Percentiles rank a stretch among this genome's conserved stretches.
Conservation (phyloP, 192 early-diverging fungal genomes). For the Piromyces sp. region DNA sequence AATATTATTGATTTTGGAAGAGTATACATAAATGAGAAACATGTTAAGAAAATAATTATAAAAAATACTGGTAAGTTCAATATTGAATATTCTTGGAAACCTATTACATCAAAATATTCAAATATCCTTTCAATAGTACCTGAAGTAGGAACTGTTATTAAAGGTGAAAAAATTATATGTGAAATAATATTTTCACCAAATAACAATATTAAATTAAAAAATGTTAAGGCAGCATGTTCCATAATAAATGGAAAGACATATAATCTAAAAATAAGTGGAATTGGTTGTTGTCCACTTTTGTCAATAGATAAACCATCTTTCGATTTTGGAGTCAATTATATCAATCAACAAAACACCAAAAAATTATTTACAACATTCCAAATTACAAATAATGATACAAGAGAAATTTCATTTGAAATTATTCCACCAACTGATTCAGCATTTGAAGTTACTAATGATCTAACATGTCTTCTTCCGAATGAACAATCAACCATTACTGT, state of each 20-base stretch:
- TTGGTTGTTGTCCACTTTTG: constrained; percentile 21
- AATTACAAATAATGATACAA: constrained; percentile 29
- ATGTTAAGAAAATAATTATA: constrained; percentile 22
- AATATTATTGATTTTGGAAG: constrained; percentile 36
- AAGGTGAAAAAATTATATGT: constrained; percentile 28
- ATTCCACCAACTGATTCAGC: constrained; percentile 3
- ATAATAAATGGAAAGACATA: constrained; percentile 30
- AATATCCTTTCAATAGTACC: constrained; percentile 15
- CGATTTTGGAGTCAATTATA: constrained; percentile 34
- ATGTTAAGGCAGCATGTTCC: constrained; percentile 23
- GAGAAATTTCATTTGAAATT: constrained; percentile 25
- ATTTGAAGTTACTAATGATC: constrained; percentile 20
- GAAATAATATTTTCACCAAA: constrained; percentile 24
- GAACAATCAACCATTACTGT: constrained; percentile 17
- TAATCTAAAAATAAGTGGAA: constrained; percentile 21
- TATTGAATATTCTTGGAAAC: constrained; percentile 38
- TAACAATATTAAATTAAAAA: constrained; percentile 10
- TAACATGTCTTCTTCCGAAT: constrained; percentile 5
- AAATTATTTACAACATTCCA: constrained; percentile 12
- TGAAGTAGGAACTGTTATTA: constrained; percentile 27
- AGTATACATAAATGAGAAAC: constrained; percentile 35
- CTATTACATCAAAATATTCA: constrained; percentile 6
- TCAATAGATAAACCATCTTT: constrained; percentile 12
- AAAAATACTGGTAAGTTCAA: constrained; percentile 38
- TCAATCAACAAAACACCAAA: constrained; percentile 19